These are phyloP conservation scores for Sphagnum tenellum DNA, from an alignment of 225 moss, liverwort and hornwort species.

Conservation along the genomic window DNA sequence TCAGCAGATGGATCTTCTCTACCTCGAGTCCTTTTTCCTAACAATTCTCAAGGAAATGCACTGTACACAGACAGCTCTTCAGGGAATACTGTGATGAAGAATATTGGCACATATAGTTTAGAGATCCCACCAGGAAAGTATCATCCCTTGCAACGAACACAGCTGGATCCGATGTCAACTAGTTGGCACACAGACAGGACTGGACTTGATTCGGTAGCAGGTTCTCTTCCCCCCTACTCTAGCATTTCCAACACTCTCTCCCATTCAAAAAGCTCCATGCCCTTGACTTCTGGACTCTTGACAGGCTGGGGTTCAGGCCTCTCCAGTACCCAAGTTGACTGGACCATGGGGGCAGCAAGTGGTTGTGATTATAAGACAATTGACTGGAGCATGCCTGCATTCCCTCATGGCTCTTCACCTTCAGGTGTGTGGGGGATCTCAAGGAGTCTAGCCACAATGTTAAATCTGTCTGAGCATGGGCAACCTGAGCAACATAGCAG, in stretches of 20 bases:
- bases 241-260: no score
- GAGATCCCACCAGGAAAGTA: conserved; percentile 10
- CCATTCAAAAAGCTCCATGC: conserved; percentile 8
- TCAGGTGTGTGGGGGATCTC: conserved; percentile 23
- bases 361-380: conserved; percentile 33
- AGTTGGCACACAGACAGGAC: conserved; percentile 11
- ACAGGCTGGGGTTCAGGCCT: conserved; percentile 50
- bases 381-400: conserved; percentile 39
- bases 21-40: conserved; percentile 24
- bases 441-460: conserved; percentile 20
- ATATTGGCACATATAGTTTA: conserved; percentile 8
- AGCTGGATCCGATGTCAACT: conserved; percentile 5
- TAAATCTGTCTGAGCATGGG: conserved; percentile 25
- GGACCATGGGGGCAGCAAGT: conserved; percentile 42
- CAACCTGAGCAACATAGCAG: conserved; percentile 20
- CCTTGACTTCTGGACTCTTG: conserved; percentile 28
- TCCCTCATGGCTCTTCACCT: conserved; percentile 22
- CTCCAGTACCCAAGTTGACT: conserved; percentile 25
- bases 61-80: background rate
- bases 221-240: conserved; percentile 8
- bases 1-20: conserved; percentile 22
- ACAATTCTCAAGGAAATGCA: conserved; percentile 17
- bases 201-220: conserved; percentile 15
- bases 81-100: conserved; percentile 7
- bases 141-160: conserved; percentile 6